Evolutionary conservation across 306 rosid species (phyloP).

Genomic region (Senna siamea): DNA sequence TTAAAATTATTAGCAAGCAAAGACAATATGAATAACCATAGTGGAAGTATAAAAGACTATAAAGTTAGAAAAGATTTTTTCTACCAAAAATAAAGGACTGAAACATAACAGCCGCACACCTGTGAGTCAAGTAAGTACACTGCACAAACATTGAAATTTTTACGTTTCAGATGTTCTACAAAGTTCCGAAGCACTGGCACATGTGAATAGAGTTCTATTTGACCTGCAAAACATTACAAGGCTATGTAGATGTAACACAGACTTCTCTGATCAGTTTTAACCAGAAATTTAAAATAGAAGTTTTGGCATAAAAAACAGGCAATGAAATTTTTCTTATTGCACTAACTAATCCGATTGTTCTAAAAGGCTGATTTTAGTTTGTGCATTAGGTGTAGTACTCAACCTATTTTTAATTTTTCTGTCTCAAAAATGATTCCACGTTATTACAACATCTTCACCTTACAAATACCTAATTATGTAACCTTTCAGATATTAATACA

Average conservation of each 20-base stretch:
- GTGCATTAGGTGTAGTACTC: not conserved
- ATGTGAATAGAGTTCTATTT: slow-evolving; percentile 92
- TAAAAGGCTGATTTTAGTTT: not conserved
- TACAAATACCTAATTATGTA: not conserved
- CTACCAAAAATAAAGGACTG: not conserved
- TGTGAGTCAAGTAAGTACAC: slow-evolving; percentile 95
- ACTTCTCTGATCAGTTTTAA: slow-evolving; percentile 21
- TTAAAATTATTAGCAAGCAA: slow-evolving; percentile 17
- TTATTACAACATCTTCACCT: slow-evolving; percentile 21
- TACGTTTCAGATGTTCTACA: slow-evolving; percentile 83
- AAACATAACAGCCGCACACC: slow-evolving; percentile 50
- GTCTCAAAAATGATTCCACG: slow-evolving; percentile 8
- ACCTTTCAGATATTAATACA: not conserved
- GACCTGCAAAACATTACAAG: slow-evolving; percentile 61
- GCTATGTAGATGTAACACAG: not conserved
- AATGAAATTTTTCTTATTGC: slow-evolving; percentile 6
- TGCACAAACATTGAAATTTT: slow-evolving; percentile 78
- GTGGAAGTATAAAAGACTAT: slow-evolving; percentile 1
- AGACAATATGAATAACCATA: not conserved
- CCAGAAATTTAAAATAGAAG: not conserved
- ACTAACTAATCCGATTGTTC: not conserved
- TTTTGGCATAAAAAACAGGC: not conserved
- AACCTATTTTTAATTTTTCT: slow-evolving; percentile 10
- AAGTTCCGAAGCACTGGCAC: slow-evolving; percentile 82
- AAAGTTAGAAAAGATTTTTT: not conserved